Conservation (phyloP, 2,329 filamentous ascomycete species). For the Cercospora berteroae region DNA sequence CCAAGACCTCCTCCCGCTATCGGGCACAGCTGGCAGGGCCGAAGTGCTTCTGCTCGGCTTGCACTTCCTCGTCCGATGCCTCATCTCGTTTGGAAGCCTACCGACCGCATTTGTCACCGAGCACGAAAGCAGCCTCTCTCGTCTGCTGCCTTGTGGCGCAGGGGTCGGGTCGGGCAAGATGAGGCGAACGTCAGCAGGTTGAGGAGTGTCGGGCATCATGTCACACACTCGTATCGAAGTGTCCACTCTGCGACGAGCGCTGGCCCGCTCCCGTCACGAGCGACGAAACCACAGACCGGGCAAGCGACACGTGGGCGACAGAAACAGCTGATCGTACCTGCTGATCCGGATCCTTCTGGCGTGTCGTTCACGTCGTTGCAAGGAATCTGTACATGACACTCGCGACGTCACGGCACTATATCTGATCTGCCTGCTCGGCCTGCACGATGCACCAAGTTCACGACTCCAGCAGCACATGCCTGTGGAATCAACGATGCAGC, state of each 20-base stretch:
- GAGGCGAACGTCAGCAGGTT: not conserved
- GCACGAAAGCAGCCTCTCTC: not conserved
- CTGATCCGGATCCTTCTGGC: not conserved
- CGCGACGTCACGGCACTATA: not conserved
- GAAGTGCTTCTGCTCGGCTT: no score
- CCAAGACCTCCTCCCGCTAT: not conserved
- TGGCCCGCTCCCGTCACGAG: not conserved
- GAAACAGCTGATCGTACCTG: not conserved
- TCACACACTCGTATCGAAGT: not conserved
- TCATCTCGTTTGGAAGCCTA: no score
- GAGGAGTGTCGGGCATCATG: not conserved
- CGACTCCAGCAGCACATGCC: not conserved
- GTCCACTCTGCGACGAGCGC: not conserved
- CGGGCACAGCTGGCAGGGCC: not conserved
- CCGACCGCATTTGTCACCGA: not conserved
- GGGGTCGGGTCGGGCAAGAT: not conserved
- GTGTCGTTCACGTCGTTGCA: not conserved
- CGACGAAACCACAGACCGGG: not conserved
- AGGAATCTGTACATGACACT: not conserved
- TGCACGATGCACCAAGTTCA: not conserved
- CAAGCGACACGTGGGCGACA: not conserved
- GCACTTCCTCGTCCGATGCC: not conserved
- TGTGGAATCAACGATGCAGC: not conserved
- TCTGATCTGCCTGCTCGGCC: not conserved
- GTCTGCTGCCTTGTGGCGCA: not conserved